Base-by-base conservation (phyloP, 2,329 filamentous ascomycete genomes). In the Ophiosphaerella herpotricha region DNA sequence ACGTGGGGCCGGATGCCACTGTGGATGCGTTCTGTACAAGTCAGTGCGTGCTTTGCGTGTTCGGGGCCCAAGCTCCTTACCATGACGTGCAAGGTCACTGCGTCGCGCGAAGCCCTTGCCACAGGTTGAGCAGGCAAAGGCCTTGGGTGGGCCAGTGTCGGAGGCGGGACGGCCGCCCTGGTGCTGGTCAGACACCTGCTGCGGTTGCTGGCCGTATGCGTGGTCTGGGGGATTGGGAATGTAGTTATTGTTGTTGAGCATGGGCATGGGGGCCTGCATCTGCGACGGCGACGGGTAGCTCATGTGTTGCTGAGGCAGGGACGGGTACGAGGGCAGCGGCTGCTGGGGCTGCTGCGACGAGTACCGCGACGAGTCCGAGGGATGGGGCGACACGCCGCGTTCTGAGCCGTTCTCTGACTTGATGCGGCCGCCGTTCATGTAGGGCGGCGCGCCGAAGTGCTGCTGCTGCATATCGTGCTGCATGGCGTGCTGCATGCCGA, bases 71-170 rank as follows among this genome's bases (percentile, higher is more conserved):
- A 70, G 66, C 63, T 67, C 75, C 88, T 74, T 84, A 97, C 93
- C 93, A 76, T 99, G 94, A 66, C 94, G 85, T 57, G 92, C 91
- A 43, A 97, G 84, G 77, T 99, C 94, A 75, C 93, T 97, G 59
- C 94, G 84, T 66, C 94, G 82, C 44, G 94, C 94, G 72, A 99
- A 99, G 21, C 88, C 89, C 75, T 97, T 97, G 50, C 83, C 83
- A 73, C 94, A 99, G 3, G 89, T 93, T 57, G 86, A 89, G 77
- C 94, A 99, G 18, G 91, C 87, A 68, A 94, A 97, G 1, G 90
- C 86, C 76, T 97, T 89, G 9, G 83, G 81, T 26, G 82, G 79
- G 61, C 80, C 70, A 72, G 77, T 68, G 63, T 75, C 78, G 55
- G 67, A 76, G 64, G 69, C 73, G 52, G 73, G 73, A 58, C 77